These are phyloP conservation scores for Aspergillus novofumigatus DNA, from an alignment of 2,329 filamentous ascomycete species.

Conservation along the genomic window DNA sequence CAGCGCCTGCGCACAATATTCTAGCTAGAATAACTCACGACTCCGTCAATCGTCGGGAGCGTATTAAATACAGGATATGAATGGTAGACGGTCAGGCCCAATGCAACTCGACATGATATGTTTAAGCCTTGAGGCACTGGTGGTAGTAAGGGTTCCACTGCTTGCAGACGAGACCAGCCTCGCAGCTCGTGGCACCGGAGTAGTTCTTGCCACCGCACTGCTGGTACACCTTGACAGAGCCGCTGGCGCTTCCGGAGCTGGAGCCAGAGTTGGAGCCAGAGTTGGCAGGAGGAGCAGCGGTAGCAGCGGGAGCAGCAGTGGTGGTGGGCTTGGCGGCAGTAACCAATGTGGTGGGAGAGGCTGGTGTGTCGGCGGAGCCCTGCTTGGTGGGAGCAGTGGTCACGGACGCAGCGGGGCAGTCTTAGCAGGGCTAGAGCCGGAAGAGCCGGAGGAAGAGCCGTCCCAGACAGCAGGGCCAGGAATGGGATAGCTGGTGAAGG, in stretches of 20 bases:
- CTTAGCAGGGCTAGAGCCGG: neutral
- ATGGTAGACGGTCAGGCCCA: neutral
- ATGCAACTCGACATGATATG: neutral
- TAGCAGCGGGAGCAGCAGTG: neutral
- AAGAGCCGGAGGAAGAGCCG: slow-evolving; percentile 9
- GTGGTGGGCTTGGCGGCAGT: slow-evolving; percentile 2
- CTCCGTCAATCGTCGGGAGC: neutral
- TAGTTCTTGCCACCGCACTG: slow-evolving; percentile 17
- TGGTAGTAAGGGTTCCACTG: slow-evolving; percentile 20
- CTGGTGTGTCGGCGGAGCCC: neutral
- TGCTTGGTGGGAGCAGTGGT: neutral
- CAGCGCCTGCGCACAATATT: neutral
- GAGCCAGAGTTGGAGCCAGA: neutral
- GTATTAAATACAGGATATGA: neutral
- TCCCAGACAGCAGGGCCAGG: slow-evolving; percentile 21
- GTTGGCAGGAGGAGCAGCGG: slow-evolving; percentile 2
- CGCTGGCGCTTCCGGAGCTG: slow-evolving; percentile 2
- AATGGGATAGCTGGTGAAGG: slow-evolving; percentile 17
- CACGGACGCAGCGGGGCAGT: neutral
- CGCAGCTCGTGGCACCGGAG: slow-evolving; percentile 11
- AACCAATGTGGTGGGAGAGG: slow-evolving; percentile 1
- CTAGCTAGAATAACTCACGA: neutral
- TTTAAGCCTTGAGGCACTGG: slow-evolving; percentile 14
- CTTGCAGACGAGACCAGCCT: slow-evolving; percentile 15
- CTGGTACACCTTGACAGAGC: slow-evolving; percentile 9